These are phyloP conservation scores for Westerdykella sp. DNA, from an alignment of 2,329 filamentous ascomycete genomes.

Conservation along the genomic window DNA sequence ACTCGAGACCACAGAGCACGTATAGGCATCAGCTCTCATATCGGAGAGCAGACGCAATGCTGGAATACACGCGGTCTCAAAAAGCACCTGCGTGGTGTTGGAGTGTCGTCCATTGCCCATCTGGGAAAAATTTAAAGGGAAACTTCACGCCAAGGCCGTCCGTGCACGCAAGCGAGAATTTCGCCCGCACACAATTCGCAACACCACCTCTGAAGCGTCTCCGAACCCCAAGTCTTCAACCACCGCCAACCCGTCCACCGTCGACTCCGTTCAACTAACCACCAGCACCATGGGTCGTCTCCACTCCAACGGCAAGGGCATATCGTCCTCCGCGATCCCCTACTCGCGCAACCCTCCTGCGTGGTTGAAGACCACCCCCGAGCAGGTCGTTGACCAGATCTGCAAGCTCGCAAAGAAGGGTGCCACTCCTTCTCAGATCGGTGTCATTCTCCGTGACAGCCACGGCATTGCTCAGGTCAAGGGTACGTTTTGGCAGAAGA, in stretches of 20 bases:
- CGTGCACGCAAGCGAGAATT: slow-evolving; percentile 19
- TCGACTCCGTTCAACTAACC: slow-evolving; percentile 8
- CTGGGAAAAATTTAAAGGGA: slow-evolving; percentile 1
- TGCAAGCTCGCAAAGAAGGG: slow-evolving; percentile 99
- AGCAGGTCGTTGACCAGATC: slow-evolving; percentile 98
- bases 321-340: slow-evolving; percentile 89
- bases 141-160: slow-evolving; percentile 13
- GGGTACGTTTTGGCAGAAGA: slow-evolving; percentile 54
- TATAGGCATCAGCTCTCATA: background rate
- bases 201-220: slow-evolving; percentile 3
- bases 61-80: background rate
- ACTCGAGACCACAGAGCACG: too few species aligned
- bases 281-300: slow-evolving; percentile 79
- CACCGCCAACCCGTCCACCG: slow-evolving; percentile 11
- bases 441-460: slow-evolving; percentile 95
- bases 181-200: slow-evolving; percentile 5
- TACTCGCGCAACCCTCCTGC: slow-evolving; percentile 90
- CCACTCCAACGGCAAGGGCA: slow-evolving; percentile 99
- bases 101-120: background rate
- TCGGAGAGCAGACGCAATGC: slow-evolving; percentile 1
- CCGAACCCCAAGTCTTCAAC: slow-evolving; percentile 16
- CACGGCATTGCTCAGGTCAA: slow-evolving; percentile 98
- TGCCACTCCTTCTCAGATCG: slow-evolving; percentile 95
- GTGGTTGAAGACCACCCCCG: slow-evolving; percentile 98
- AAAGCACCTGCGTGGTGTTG: background rate